These are phyloP conservation scores for Epichloe sylvatica DNA, from an alignment of 2,329 filamentous ascomycete species.

Conservation along the genomic window DNA sequence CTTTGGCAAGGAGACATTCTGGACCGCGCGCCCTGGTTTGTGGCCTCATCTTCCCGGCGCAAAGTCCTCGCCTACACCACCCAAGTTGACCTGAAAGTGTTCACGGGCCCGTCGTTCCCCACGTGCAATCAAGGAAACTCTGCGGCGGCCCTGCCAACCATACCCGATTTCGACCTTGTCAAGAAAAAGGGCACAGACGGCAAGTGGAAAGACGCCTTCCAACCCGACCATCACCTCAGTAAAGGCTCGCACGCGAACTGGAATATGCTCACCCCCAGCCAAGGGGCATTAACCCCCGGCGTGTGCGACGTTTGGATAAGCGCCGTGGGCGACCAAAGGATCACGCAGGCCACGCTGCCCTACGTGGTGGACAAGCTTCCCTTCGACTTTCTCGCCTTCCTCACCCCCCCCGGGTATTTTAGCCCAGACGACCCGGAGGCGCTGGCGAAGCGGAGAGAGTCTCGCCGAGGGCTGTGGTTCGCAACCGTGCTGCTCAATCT, in stretches of 20 bases:
- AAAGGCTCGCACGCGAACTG: conserved; percentile 15
- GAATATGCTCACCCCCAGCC: conserved; percentile 16
- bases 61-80: conserved; percentile 20
- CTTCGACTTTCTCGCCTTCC: not conserved
- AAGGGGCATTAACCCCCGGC: conserved; percentile 6
- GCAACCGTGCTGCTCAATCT: conserved; percentile 62
- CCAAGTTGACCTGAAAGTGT: conserved; percentile 15
- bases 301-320: conserved; percentile 40
- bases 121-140: conserved; percentile 13
- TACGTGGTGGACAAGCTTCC: conserved; percentile 53
- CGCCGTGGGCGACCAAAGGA: conserved; percentile 42
- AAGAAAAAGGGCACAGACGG: conserved; percentile 5
- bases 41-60: conserved; percentile 13
- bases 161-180: conserved; percentile 9
- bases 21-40: conserved; percentile 17
- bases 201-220: conserved; percentile 8
- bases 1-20: conserved; percentile 22
- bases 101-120: conserved; percentile 17
- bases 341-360: conserved; percentile 50
- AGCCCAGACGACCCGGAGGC: not conserved
- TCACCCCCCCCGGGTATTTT: not conserved
- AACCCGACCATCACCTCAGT: conserved; percentile 14
- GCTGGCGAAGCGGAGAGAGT: not conserved
- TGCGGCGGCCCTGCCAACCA: conserved; percentile 8
- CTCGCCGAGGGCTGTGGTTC: conserved; percentile 50